Percentiles rank a stretch among this genome's conserved stretches.
phyloP scores from a whole-genome alignment of 2,329 filamentous ascomycete species.

The Aspergillus costaricaensis region DNA sequence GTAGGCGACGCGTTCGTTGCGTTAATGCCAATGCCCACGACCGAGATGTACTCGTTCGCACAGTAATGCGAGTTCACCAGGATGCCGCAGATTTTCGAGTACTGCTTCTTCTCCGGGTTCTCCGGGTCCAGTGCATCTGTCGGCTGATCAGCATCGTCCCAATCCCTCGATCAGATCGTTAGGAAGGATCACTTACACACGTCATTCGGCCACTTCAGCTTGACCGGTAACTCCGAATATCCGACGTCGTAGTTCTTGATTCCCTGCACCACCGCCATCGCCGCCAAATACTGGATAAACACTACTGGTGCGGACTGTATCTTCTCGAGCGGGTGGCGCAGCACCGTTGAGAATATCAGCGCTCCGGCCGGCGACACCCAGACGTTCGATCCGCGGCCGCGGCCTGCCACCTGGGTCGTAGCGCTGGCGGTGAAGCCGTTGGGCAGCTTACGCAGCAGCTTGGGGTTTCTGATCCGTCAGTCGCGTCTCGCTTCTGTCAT shows the following conservation, averaged over 20 bases:
- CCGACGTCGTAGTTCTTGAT: conserved; percentile 76
- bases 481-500: too few relatives aligned
- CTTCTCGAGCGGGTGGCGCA: conserved; percentile 77
- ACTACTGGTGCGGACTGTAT: conserved; percentile 75
- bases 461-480: conserved; percentile 64
- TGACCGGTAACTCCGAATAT: conserved; percentile 75
- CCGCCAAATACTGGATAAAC: conserved; percentile 91
- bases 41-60: conserved; percentile 74
- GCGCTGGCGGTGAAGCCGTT: conserved; percentile 86
- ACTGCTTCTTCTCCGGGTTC: conserved; percentile 52
- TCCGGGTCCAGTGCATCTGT: conserved; percentile 67
- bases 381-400: conserved; percentile 87
- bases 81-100: conserved; percentile 91
- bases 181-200: conserved; percentile 62
- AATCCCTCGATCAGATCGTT: neutral
- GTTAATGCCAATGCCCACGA: conserved; percentile 86
- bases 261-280: conserved; percentile 81
- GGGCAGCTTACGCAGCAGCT: conserved; percentile 73
- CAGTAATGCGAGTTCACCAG: conserved; percentile 85
- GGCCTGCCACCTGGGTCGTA: conserved; percentile 82
- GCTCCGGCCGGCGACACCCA: conserved; percentile 90
- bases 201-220: conserved; percentile 97
- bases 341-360: conserved; percentile 83
- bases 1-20: conserved; percentile 81
- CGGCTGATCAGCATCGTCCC: conserved; percentile 7